Base-by-base conservation (phyloP, 495 filamentous ascomycete species). In the Parathielavia hyrcaniae region DNA sequence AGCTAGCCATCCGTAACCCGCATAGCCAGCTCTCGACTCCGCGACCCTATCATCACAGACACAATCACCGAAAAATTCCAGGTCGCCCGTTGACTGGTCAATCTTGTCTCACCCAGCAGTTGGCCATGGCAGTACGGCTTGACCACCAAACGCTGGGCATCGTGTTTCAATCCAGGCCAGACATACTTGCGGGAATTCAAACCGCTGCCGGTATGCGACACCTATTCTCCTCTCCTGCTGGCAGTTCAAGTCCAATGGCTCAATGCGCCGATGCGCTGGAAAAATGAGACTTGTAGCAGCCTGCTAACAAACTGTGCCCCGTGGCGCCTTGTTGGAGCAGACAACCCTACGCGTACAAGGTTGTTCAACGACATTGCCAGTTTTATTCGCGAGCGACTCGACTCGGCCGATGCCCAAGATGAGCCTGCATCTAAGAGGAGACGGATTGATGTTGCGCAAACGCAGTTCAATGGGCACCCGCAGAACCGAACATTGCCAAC, bases 311-410 rank as follows among this genome's bases (percentile, higher is more conserved):
- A 35, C 13, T 12, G 30, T 19, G 34, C 6, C 6, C n/a, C 19
- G 38, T 20, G 34, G 50, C 41, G 47, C 39, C 20, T 48, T 30
- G 32, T n/a, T 34, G 22, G 10, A 52, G 14, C 49, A 79, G 77
- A 77, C 58, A 71, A 74, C 9, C 73, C 77, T 0, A 66, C 67
- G 17, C 69, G 73, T 30, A 66, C 80, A 35, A 63, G 67, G 39
- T 69, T 83, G 2, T 83, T 83, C 67, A 83, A 83, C 63, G 64
- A 79, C 17, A 81, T 83, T 57, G 75, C 77, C 32, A 65, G 60
- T 52, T 77, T 75, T 56, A 69, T 81, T 22, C 67, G 73, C 70
- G 70, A 73, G 13, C 70, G 72, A 23, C 59, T 74, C 7, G 58
- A 68, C n/a, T 54, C 64, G 41, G 51, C 57, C 51, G 54, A 53